Evolutionary conservation across 2,329 filamentous ascomycete species (phyloP).

Genomic region (Xylariales sp.): DNA sequence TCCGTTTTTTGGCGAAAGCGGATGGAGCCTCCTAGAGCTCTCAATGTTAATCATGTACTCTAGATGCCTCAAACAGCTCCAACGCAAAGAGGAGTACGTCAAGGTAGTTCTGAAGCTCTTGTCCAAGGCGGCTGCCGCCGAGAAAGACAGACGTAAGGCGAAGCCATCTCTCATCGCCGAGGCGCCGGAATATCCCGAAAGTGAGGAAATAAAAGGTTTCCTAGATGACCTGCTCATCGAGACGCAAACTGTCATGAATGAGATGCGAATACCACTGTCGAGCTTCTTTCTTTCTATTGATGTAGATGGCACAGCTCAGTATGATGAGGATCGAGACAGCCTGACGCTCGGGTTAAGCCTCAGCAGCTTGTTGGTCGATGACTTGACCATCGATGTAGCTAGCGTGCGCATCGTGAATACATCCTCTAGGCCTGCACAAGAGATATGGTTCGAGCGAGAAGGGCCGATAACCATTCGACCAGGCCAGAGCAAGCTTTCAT

Average conservation of each 20-base stretch:
- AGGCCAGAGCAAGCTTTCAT: conserved; percentile 61
- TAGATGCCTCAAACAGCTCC: conserved; percentile 80
- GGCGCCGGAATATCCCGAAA: conserved; percentile 52
- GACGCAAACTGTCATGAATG: conserved; percentile 60
- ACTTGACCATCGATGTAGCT: conserved; percentile 73
- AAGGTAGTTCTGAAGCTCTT: conserved; percentile 79
- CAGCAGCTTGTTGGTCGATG: conserved; percentile 77
- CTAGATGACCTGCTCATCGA: conserved; percentile 61
- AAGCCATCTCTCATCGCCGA: conserved; percentile 53
- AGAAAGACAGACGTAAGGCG: conserved; percentile 60
- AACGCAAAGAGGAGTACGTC: conserved; percentile 82
- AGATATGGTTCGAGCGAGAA: conserved; percentile 72
- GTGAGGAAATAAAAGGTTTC: conserved; percentile 58
- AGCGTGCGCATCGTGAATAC: conserved; percentile 72
- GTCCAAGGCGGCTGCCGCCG: conserved; percentile 70
- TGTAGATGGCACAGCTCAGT: conserved; percentile 75
- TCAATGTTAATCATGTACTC: conserved; percentile 89
- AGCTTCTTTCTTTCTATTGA: conserved; percentile 79
- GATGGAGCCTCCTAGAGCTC: conserved; percentile 83
- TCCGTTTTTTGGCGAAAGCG: conserved; percentile 79
- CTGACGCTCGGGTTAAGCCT: conserved; percentile 77
- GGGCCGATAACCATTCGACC: conserved; percentile 61
- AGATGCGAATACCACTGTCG: conserved; percentile 74
- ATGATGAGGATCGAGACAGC: conserved; percentile 78
- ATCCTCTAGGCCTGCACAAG: conserved; percentile 67